Evolutionary conservation across 108 stramenopile species (phyloP), one percentile per base, ranked within the genome.

Genomic region (Aureococcus anophagefferens): DNA sequence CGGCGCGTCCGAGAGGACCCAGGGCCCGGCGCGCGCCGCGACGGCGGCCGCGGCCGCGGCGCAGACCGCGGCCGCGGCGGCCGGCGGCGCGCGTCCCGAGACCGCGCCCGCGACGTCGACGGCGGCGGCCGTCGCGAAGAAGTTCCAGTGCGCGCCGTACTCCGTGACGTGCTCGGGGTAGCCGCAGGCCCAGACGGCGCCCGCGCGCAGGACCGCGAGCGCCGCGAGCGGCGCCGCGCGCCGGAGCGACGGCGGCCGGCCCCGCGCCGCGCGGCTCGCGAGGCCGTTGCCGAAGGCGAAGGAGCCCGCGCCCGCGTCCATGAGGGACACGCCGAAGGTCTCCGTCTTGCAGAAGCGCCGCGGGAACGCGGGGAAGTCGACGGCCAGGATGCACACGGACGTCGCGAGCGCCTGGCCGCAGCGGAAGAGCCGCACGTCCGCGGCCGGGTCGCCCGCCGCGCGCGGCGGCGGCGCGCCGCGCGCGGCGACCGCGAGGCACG

Each of bases 131-230:
- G 98, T 96, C 68, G 94, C 93, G 82, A 98, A 99, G 80, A 96
- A 98, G 72, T 99, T 99, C 98, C 98, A 99, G 80, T 97, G 96
- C 17, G 94, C 86, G 34, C 98, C 98, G 76, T 99, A 99, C 74
- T 99, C 98, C 4, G 91, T 85, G 5, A 93, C 94, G 72, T 96
- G 96, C 74, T 84, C 79, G 46, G 76, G 81, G 65, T 81, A 80
- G n/a, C 59, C 37, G 33, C 29, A 30, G 45, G 35, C 64, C 44
- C 78, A 80, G 45, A 79, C 44, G 16, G 67, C 59, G n/a, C 77
- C 67, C 0, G 82, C 34, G 3, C 83, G 78, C 33, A 36, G 45
- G 25, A 80, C 37, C 4, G 76, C 83, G 5, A 84, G 81, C 29
- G 44, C 65, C n/a, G 74, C 75, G 5, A 79, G 34, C 30, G 67